Percentiles rank a stretch among this genome's conserved stretches.
phyloP scores from a whole-genome alignment of 306 rosid genomes.

The Prosopis cineraria region DNA sequence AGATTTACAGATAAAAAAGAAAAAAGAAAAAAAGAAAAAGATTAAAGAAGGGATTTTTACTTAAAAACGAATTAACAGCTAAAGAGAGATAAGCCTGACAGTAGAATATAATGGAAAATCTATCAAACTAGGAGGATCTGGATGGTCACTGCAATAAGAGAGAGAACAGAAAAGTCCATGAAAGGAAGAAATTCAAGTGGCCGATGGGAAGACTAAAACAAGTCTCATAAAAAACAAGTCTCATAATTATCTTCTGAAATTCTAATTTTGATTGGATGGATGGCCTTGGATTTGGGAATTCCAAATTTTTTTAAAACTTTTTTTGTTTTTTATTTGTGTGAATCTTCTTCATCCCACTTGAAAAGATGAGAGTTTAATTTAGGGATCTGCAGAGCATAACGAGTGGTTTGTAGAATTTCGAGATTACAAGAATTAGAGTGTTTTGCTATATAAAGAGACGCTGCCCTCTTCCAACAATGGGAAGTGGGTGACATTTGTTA shows the following conservation, averaged over 20 bases:
- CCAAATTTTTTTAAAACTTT: conserved; percentile 21
- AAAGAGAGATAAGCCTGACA: neutral
- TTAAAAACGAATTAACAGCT: conserved; percentile 25
- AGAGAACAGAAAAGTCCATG: neutral
- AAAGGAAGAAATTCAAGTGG: conserved; percentile 23
- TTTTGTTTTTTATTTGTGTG: conserved; percentile 41
- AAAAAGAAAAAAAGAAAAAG: too few species aligned
- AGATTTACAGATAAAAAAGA: conserved; percentile 31
- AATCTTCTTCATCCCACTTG: conserved; percentile 36
- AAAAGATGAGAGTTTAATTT: conserved; percentile 36
- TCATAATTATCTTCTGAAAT: conserved; percentile 22
- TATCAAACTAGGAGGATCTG: neutral
- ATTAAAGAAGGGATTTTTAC: conserved; percentile 38
- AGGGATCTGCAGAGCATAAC: conserved; percentile 43
- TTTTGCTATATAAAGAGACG: conserved; percentile 33
- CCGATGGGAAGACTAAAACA: conserved; percentile 23
- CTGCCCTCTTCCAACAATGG: conserved; percentile 16
- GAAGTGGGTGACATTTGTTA: conserved; percentile 27
- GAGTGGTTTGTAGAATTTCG: conserved; percentile 40
- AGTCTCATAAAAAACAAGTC: conserved; percentile 17
- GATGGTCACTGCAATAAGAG: neutral
- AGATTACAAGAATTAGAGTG: conserved; percentile 43
- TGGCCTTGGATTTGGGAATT: conserved; percentile 45
- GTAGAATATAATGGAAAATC: conserved; percentile 28
- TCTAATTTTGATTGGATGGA: conserved; percentile 44